Percentiles rank a stretch among this genome's conserved stretches.
Evolutionary conservation across 371 early-diverging fungal species (phyloP).

Genomic region (Rhizomucor miehei): DNA sequence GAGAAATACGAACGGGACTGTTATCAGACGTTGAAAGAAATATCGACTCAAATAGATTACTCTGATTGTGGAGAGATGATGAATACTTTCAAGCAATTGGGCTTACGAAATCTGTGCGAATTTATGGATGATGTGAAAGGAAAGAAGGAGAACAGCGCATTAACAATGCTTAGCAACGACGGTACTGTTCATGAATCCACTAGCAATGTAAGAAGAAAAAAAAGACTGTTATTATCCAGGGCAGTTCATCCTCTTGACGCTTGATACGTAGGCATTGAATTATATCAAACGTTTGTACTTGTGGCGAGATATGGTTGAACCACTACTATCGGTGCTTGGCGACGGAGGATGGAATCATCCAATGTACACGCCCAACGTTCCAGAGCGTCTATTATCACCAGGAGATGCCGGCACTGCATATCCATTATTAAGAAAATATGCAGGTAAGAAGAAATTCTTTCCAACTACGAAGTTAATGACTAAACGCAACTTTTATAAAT

Average conservation of each 20-base stretch:
- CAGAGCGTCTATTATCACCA: conserved; percentile 4
- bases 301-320: conserved; percentile 60
- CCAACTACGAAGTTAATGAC: conserved; percentile 8
- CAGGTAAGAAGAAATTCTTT: conserved; percentile 18
- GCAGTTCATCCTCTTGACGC: neutral
- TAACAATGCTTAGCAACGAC: conserved; percentile 64
- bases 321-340: conserved; percentile 51
- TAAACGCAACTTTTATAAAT: neutral
- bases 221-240: neutral
- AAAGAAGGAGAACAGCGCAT: conserved; percentile 30
- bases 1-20: conserved; percentile 52
- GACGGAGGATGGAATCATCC: conserved; percentile 65
- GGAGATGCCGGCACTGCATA: conserved; percentile 27
- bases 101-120: conserved; percentile 64
- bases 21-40: conserved; percentile 9
- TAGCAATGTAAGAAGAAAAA: conserved; percentile 62
- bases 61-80: conserved; percentile 55
- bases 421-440: conserved; percentile 30
- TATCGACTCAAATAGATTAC: conserved; percentile 23
- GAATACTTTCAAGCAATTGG: conserved; percentile 51
- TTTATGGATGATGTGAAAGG: conserved; percentile 70
- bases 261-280: conserved; percentile 49
- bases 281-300: conserved; percentile 58
- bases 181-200: conserved; percentile 88
- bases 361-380: conserved; percentile 8